A percentile compares a stretch with the other conserved stretches of the same genome.
Evolutionary conservation across 176 grass and related monocot genomes (phyloP).

Genomic region (Rhynchospora tenuis): DNA sequence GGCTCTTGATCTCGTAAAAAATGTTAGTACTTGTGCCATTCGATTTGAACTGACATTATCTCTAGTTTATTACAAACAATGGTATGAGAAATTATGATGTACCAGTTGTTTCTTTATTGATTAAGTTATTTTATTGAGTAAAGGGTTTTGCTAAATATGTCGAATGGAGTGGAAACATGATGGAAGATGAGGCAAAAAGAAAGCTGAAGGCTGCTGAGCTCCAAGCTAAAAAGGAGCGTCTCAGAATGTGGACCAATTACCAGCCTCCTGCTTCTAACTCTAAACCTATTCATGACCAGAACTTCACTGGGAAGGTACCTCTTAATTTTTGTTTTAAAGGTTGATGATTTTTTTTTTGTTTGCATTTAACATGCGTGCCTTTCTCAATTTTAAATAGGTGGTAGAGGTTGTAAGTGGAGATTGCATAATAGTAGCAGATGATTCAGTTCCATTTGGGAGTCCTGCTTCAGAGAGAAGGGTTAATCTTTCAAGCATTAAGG

Average conservation of each 20-base stretch:
- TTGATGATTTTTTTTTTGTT: not conserved
- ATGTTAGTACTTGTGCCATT: constrained; percentile 42
- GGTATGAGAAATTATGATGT: not conserved
- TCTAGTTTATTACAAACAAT: not conserved
- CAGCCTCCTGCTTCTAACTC: constrained; percentile 81
- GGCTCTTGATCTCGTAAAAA: constrained; percentile 85
- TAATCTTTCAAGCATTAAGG: constrained; percentile 91
- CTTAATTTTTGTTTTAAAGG: not conserved
- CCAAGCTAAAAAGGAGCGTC: constrained; percentile 81
- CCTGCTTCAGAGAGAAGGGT: constrained; percentile 74
- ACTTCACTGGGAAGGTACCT: constrained; percentile 84
- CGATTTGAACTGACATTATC: constrained; percentile 3
- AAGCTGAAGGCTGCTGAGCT: constrained; percentile 82
- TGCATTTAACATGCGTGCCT: not conserved
- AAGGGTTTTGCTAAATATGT: constrained; percentile 97
- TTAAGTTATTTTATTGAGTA: constrained; percentile 15
- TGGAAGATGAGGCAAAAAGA: constrained; percentile 88
- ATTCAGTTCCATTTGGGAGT: constrained; percentile 62
- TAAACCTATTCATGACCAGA: constrained; percentile 84
- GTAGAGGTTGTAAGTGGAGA: constrained; percentile 97
- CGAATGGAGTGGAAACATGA: constrained; percentile 97
- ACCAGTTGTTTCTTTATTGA: constrained; percentile 11
- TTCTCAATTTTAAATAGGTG: constrained; percentile 45
- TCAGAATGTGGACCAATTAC: constrained; percentile 84
- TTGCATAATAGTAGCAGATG: constrained; percentile 89